Percentiles rank a stretch among this genome's conserved stretches.
Evolutionary conservation across 345 rosid species (phyloP).

Genomic region (Cardamine occulta): DNA sequence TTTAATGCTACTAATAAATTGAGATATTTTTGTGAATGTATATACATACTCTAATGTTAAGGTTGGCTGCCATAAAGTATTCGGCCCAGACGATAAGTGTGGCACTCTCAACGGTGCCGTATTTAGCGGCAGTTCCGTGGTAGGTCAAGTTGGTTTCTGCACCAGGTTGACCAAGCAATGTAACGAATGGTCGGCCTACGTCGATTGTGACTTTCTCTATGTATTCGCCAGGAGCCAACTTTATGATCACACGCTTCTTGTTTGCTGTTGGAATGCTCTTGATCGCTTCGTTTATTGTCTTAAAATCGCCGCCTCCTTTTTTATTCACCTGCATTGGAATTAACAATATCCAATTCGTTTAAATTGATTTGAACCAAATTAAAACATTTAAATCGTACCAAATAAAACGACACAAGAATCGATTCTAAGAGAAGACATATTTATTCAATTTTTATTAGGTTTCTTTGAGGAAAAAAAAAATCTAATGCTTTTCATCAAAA

Average conservation of each 20-base stretch:
- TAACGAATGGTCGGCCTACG: slow-evolving; percentile 50
- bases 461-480: too few species aligned
- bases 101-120: slow-evolving; percentile 50
- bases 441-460: not conserved
- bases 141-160: slow-evolving; percentile 44
- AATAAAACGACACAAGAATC: not conserved
- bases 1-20: not conserved
- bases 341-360: too few species aligned
- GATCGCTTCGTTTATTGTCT: slow-evolving; percentile 56
- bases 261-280: slow-evolving; percentile 54
- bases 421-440: too few species aligned
- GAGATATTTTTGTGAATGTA: not conserved
- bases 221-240: slow-evolving; percentile 56
- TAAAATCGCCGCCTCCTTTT: slow-evolving; percentile 46
- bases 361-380: not conserved
- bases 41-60: slow-evolving; percentile 25
- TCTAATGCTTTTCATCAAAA: too few species aligned
- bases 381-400: not conserved
- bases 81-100: slow-evolving; percentile 38
- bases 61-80: slow-evolving; percentile 41
- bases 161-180: slow-evolving; percentile 57
- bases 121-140: slow-evolving; percentile 51
- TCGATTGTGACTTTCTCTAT: slow-evolving; percentile 56
- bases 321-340: slow-evolving; percentile 33
- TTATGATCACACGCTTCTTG: slow-evolving; percentile 54